phyloP scores from a whole-genome alignment of 2,329 filamentous ascomycete genomes.

The Nothophoma quercina region DNA sequence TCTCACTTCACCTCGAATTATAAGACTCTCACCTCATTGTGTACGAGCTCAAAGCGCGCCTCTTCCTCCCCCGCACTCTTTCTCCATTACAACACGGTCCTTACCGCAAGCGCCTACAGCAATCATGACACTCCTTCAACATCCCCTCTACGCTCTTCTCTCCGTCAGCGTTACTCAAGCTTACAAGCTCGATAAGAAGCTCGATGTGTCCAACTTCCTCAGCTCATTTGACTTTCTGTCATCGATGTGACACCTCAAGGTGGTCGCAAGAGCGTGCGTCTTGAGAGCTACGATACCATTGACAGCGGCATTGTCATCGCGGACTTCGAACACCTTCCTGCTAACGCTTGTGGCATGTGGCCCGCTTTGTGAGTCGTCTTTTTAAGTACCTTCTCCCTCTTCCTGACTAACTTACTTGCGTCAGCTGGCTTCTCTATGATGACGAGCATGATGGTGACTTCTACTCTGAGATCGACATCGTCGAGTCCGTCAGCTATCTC shows the following conservation, averaged over 20 bases:
- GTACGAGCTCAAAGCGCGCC: neutral
- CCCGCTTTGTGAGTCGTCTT: constrained; percentile 36
- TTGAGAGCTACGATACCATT: constrained; percentile 30
- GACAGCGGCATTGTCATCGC: constrained; percentile 37
- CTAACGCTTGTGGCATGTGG: constrained; percentile 39
- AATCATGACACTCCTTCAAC: constrained; percentile 2
- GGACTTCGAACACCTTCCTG: constrained; percentile 42
- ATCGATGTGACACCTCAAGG: constrained; percentile 6
- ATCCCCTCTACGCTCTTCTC: neutral
- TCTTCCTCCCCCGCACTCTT: neutral
- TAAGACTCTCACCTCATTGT: neutral
- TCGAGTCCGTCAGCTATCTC: constrained; percentile 50
- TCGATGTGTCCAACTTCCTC: constrained; percentile 32
- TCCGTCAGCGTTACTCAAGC: neutral
- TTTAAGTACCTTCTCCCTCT: neutral
- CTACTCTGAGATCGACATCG: constrained; percentile 55
- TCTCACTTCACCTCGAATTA: neutral
- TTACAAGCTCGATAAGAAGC: constrained; percentile 26
- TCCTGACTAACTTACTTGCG: neutral
- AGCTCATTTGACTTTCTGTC: constrained; percentile 23
- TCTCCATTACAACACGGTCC: neutral
- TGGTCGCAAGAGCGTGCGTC: constrained; percentile 36
- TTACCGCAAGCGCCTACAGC: neutral
- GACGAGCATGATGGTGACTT: constrained; percentile 46
- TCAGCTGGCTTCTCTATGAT: constrained; percentile 51